Evolutionary conservation across 352 stramenopile genomes (phyloP).

Genomic region (Peronosclerospora sorghi): DNA sequence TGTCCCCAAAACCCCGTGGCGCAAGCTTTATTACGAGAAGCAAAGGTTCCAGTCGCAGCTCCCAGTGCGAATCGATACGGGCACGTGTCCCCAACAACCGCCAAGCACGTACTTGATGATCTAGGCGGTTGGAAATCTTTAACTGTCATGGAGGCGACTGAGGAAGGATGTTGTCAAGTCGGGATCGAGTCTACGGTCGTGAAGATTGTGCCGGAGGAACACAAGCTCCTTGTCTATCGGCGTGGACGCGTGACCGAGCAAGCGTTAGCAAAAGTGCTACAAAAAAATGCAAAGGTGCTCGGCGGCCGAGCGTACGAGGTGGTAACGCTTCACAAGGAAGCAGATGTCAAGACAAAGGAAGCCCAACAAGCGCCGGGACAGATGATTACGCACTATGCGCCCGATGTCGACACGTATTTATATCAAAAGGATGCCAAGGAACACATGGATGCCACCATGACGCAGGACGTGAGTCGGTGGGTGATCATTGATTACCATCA

Average conservation of each 20-base stretch:
- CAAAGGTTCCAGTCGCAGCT: slow-evolving; percentile 91
- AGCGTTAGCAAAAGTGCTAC: slow-evolving; percentile 47
- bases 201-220: slow-evolving; percentile 77
- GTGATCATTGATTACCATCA: slow-evolving; percentile 79
- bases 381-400: slow-evolving; percentile 96
- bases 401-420: slow-evolving; percentile 88
- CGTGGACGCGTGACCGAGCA: slow-evolving; percentile 76
- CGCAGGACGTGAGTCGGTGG: slow-evolving; percentile 35
- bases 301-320: slow-evolving; percentile 47
- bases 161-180: slow-evolving; percentile 59
- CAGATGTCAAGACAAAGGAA: slow-evolving; percentile 49
- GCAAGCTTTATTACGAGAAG: slow-evolving; percentile 77
- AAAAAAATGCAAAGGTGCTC: slow-evolving; percentile 26
- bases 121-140: slow-evolving; percentile 86
- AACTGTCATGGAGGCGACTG: slow-evolving; percentile 64
- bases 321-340: slow-evolving; percentile 53
- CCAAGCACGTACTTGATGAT: slow-evolving; percentile 95
- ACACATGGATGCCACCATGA: slow-evolving; percentile 18
- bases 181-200: slow-evolving; percentile 92
- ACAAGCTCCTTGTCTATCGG: slow-evolving; percentile 81
- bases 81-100: slow-evolving; percentile 94
- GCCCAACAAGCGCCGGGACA: slow-evolving; percentile 90
- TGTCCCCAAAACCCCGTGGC: slow-evolving; percentile 90
- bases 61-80: slow-evolving; percentile 98
- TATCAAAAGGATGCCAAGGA: slow-evolving; percentile 34